phyloP scores from a whole-genome alignment of 371 early-diverging fungal species.

The Mortierella polycephala region DNA sequence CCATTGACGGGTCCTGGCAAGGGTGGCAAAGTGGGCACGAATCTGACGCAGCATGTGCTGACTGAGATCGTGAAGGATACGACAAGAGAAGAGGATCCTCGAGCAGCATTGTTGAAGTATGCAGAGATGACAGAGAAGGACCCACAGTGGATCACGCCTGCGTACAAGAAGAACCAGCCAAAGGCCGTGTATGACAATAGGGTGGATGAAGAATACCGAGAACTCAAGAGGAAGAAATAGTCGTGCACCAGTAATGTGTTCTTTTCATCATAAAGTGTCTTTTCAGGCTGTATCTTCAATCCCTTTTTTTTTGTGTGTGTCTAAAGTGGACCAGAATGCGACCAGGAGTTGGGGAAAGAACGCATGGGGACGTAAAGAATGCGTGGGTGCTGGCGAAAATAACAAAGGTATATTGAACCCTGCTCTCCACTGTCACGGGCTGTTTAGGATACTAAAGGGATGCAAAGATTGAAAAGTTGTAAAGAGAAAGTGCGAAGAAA shows the following conservation, averaged over 20 bases:
- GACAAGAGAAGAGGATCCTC: constrained; percentile 89
- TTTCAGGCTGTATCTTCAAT: too few species aligned
- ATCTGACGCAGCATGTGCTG: constrained; percentile 86
- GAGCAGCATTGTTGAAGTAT: constrained; percentile 93
- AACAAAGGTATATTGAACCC: too few species aligned
- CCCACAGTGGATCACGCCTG: constrained; percentile 90
- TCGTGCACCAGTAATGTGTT: background rate
- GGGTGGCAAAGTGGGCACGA: constrained; percentile 86
- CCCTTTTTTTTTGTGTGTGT: too few species aligned
- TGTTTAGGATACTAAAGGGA: too few species aligned
- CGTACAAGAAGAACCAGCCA: constrained; percentile 88
- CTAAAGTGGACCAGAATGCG: too few species aligned
- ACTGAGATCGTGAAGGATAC: constrained; percentile 86
- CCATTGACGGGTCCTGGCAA: constrained; percentile 87
- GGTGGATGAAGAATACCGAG: constrained; percentile 71
- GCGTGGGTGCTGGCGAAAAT: too few species aligned
- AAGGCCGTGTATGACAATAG: constrained; percentile 78
- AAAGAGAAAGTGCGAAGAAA: too few species aligned
- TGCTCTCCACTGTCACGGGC: too few species aligned
- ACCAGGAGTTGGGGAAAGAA: too few species aligned
- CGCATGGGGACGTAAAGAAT: too few species aligned
- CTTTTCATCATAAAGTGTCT: too few species aligned
- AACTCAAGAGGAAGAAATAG: constrained; percentile 58
- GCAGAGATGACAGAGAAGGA: constrained; percentile 85
- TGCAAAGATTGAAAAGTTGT: too few species aligned